Base-by-base conservation (phyloP, 106 monocot species). In the Dioscorea dumetorum region DNA sequence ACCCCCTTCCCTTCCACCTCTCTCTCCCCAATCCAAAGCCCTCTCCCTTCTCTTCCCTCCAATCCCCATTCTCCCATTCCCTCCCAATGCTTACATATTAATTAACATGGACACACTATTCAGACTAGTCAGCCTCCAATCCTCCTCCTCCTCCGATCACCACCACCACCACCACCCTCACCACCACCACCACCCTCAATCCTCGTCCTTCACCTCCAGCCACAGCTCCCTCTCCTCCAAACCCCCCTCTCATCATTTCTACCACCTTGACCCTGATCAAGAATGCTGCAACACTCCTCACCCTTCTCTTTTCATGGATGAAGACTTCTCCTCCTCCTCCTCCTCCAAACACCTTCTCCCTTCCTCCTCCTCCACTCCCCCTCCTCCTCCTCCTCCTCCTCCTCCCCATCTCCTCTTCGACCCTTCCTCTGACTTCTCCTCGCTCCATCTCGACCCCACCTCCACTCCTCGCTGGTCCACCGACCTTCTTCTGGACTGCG, bases 81-180 rank as follows among this genome's bases (percentile, higher is more conserved):
- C 15, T 16, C 54, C 54, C 18, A 17, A 12, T 12, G 51, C 51
- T 12, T 54, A 15, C 54, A 19, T 32, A 33, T 31, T 13, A 2
- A 33, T 2, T 78, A 78, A 81, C 71, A 88, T 88, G 88, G 88
- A 88, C 71, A 88, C 84, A 21, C 67, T 88, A 22, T 88, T 88
- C 64, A 81, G 84, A 62, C 61, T 84, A 62, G 81, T 88, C 5
- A 81, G 78, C 63, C 80, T 77, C 64, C 84, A 79, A 23, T 70
- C 62, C 5, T 78, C 77, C 1, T 28, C 28, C 28, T 28, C 28
- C 28, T 28, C 28, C 28, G 28, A 28, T 6, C 41, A 41, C 6
- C 41, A 41, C 10, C 23, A 28, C 23, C 51, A 18, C 53, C 61
- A 62, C 21, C 63, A 31, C 22, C 70, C 64, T 18, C 80, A 80